These are phyloP conservation scores for Camellia lanceoleosa DNA, from an alignment of 148 eudicot species.

Conservation along the genomic window DNA sequence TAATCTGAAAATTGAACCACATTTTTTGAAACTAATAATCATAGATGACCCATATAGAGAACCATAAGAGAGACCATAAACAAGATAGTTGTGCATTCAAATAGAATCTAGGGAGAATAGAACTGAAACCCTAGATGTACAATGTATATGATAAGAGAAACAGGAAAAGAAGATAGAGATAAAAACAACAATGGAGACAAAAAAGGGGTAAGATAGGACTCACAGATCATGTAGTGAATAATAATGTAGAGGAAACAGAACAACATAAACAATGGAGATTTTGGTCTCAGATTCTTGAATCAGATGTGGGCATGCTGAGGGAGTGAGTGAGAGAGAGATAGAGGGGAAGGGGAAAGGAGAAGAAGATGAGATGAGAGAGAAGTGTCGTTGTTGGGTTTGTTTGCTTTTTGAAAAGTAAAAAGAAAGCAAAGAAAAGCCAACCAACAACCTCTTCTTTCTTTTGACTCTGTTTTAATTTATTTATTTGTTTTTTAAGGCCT, in stretches of 20 bases:
- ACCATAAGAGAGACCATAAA: background rate
- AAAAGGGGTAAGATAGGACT: slow-evolving; percentile 26
- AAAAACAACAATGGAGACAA: background rate
- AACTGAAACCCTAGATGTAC: slow-evolving; percentile 26
- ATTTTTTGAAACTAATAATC: background rate
- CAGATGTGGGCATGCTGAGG: slow-evolving; percentile 18
- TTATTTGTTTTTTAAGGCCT: too few species aligned
- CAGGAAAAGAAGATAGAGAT: slow-evolving; percentile 2
- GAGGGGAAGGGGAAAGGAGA: background rate
- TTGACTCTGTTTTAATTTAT: too few species aligned
- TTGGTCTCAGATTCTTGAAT: slow-evolving; percentile 23
- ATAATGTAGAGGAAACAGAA: slow-evolving; percentile 14
- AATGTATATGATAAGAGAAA: slow-evolving; percentile 2
- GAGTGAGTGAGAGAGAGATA: background rate
- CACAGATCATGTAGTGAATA: slow-evolving; percentile 47
- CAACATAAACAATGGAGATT: slow-evolving; percentile 13
- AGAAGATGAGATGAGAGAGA: background rate
- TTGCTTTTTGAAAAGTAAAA: slow-evolving; percentile 23
- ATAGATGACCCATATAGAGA: background rate
- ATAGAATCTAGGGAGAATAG: background rate
- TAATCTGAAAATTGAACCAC: slow-evolving; percentile 2
- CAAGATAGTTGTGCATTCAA: slow-evolving; percentile 2
- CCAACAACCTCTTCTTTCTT: slow-evolving; percentile 2
- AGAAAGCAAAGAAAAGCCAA: slow-evolving; percentile 5
- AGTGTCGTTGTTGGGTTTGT: background rate